These are phyloP conservation scores for Amanita polypyramis DNA, from an alignment of 768 basidiomycete species.

Conservation along the genomic window DNA sequence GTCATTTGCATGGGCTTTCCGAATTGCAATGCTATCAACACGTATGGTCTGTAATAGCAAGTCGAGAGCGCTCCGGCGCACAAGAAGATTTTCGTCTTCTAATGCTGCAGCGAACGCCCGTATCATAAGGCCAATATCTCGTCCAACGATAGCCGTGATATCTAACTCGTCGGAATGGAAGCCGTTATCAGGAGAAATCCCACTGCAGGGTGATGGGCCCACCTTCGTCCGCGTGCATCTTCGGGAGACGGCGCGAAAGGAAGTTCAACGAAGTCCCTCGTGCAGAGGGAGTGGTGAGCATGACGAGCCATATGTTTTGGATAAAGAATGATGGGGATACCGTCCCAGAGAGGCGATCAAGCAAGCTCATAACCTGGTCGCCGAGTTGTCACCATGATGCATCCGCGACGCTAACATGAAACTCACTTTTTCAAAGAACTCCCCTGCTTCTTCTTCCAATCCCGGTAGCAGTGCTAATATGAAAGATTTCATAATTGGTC, in stretches of 20 bases:
- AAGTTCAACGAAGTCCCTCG: constrained; percentile 85
- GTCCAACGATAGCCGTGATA: constrained; percentile 63
- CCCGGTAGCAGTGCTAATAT: constrained; percentile 91
- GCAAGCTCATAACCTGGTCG: constrained; percentile 62
- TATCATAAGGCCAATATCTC: constrained; percentile 89
- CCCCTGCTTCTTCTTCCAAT: constrained; percentile 93
- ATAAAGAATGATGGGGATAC: constrained; percentile 87
- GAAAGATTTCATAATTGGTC: constrained; percentile 90
- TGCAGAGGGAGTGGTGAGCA: constrained; percentile 81
- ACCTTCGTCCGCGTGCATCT: constrained; percentile 64
- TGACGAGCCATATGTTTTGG: constrained; percentile 90
- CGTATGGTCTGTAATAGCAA: constrained; percentile 69
- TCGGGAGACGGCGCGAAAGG: constrained; percentile 71
- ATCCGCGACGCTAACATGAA: constrained; percentile 3
- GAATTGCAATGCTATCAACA: constrained; percentile 62
- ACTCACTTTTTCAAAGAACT: constrained; percentile 85
- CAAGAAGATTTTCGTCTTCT: constrained; percentile 90
- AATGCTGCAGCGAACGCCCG: constrained; percentile 84
- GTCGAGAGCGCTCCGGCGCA: constrained; percentile 79
- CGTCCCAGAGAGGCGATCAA: constrained; percentile 75
- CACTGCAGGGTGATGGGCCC: constrained; percentile 1
- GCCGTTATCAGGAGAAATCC: background rate
- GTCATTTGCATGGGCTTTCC: constrained; percentile 62
- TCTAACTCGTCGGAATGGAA: constrained; percentile 25
- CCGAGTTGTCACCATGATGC: background rate